Base-by-base conservation (phyloP, 2,329 filamentous ascomycete genomes). In the Macrophomina pseudophaseolina region DNA sequence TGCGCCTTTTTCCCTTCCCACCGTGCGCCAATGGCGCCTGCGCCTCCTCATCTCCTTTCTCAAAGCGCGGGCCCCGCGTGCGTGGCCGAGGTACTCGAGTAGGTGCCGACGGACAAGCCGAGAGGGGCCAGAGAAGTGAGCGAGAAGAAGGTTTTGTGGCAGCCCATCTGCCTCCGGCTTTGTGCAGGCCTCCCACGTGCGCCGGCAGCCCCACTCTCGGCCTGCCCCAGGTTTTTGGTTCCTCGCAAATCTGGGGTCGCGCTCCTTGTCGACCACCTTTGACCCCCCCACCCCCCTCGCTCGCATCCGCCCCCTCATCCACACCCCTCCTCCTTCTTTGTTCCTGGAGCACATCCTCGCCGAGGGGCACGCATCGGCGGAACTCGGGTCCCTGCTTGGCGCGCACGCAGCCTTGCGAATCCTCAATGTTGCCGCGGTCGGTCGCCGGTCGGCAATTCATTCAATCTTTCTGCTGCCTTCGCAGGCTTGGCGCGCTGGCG, bases 181-280 rank as follows among this genome's bases (percentile, higher is more conserved):
- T 44, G 16, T 62, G 58, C 58, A 62, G 58, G 58, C 58, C 44
- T 49, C 38, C 58, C 58, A 62, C 58, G 58, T 62, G 58, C 58
- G 56, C 30, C 42, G 16, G 44, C 58, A 9, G 54, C 54, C 54
- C 38, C 54, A 30, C 38, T 28, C 44, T 60, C 30, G 32, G 56
- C 42, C 35, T 16, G 35, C 16, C 58, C 58, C 58, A 42, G 49
- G 58, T 42, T 62, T 49, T 48, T 62, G 44, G 33, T 23, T n/a
- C 38, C 54, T 59, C 56, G 58, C 44, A 62, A 62, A 62, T 62
- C 58, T 62, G 58, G 58, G 58, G 58, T 62, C 46, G 9, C 32
- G 42, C 32, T 62, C 58, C 58, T 62, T 35, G 58, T 62, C 44
- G 42, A 42, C 12, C 42, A 23, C 23, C 14, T 40, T 14, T n/a